phyloP scores from a whole-genome alignment of 2,329 filamentous ascomycete genomes.

The Thelonectria discophora region DNA sequence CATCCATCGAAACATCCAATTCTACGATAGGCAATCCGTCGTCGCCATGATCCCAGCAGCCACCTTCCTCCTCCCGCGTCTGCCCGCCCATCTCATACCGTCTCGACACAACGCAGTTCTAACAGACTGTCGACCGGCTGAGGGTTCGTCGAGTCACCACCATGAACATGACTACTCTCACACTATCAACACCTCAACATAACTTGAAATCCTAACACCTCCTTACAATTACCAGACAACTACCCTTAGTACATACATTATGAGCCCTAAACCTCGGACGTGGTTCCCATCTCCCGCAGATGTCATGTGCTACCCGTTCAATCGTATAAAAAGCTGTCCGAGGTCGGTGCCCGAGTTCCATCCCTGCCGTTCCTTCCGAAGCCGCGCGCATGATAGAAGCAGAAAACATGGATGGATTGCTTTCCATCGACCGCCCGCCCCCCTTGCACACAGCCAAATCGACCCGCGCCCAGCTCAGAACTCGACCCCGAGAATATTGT shows the following conservation, averaged over 20 bases:
- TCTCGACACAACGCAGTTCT: neutral
- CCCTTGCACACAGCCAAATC: conserved; percentile 17
- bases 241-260: conserved; percentile 20
- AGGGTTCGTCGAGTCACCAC: too few relatives aligned
- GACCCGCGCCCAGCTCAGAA: conserved; percentile 7
- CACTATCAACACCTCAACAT: neutral
- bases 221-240: conserved; percentile 14
- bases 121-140: too few relatives aligned
- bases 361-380: conserved; percentile 6
- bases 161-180: too few relatives aligned
- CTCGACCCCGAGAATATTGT: conserved; percentile 30
- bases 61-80: neutral
- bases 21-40: neutral
- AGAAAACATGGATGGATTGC: conserved; percentile 13
- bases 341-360: conserved; percentile 17
- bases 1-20: neutral
- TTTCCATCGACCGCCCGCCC: conserved; percentile 9
- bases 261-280: conserved; percentile 8
- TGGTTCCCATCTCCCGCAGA: conserved; percentile 10
- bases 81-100: neutral
- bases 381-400: conserved; percentile 20
- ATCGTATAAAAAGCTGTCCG: conserved; percentile 18
- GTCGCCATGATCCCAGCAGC: neutral
- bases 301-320: neutral
- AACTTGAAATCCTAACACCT: conserved; percentile 5